phyloP scores from a whole-genome alignment of 768 basidiomycete species.

The Boletus sensibilis region DNA sequence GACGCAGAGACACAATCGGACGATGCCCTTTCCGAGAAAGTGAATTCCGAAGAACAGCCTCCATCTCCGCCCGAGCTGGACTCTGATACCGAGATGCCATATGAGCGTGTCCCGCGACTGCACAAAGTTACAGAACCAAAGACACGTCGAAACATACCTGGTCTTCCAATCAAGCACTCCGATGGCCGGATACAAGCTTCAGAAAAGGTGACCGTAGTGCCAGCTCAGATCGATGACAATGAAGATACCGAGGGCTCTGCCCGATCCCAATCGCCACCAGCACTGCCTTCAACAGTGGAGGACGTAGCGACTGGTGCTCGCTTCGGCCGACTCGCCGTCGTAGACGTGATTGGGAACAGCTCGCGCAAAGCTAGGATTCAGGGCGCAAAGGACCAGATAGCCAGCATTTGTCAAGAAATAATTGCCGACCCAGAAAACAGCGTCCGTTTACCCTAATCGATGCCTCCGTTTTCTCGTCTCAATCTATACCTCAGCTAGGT shows the following conservation, averaged over 20 bases:
- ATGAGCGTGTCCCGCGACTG: conserved; percentile 63
- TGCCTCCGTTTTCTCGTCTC: conserved; percentile 8
- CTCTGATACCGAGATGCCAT: conserved; percentile 72
- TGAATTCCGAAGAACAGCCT: conserved; percentile 10
- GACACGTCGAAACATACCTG: conserved; percentile 50
- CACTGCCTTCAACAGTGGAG: conserved; percentile 43
- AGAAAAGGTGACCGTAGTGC: conserved; percentile 32
- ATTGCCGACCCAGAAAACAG: conserved; percentile 93
- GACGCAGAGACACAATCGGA: conserved; percentile 25
- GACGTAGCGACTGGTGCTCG: conserved; percentile 82
- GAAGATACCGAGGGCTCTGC: conserved; percentile 38
- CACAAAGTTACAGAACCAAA: conserved; percentile 45
- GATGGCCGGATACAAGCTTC: conserved; percentile 73
- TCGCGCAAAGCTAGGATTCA: conserved; percentile 68
- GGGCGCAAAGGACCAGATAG: conserved; percentile 91
- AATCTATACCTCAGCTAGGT: conserved; percentile 58
- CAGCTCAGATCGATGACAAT: conserved; percentile 22
- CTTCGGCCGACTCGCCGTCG: conserved; percentile 81
- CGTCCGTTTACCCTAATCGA: conserved; percentile 47
- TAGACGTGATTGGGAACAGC: conserved; percentile 64
- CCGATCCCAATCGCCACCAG: conserved; percentile 29
- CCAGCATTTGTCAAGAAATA: conserved; percentile 89
- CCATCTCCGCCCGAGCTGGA: conserved; percentile 16
- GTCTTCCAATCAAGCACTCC: conserved; percentile 84
- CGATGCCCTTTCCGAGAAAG: conserved; percentile 3